These are phyloP conservation scores for Macrocybe sp. DNA, from an alignment of 1,284 basidiomycete species.

Conservation along the genomic window DNA sequence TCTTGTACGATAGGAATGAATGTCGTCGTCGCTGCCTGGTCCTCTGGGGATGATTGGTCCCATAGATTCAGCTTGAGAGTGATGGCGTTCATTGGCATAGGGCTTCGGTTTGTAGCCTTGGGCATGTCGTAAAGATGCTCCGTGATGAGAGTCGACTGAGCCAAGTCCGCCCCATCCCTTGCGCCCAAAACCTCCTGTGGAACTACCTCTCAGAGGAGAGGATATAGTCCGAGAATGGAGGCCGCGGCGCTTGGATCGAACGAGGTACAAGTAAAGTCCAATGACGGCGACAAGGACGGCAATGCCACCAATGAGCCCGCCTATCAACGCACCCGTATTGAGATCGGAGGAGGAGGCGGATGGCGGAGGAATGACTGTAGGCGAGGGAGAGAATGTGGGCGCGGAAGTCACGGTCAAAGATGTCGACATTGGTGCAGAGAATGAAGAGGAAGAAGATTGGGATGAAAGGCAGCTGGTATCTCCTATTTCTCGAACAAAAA, in stretches of 20 bases:
- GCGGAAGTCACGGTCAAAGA: conserved; percentile 8
- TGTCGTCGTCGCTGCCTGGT: conserved; percentile 8
- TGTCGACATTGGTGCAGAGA: conserved; percentile 13
- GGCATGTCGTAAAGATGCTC: conserved; percentile 3
- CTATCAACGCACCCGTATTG: conserved; percentile 36
- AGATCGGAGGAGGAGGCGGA: conserved; percentile 14
- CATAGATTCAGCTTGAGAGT: conserved; percentile 20
- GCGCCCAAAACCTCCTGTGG: neutral
- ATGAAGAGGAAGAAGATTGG: conserved; percentile 11
- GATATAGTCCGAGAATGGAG: conserved; percentile 1
- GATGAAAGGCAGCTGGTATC: conserved; percentile 33
- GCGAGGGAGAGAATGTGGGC: conserved; percentile 14
- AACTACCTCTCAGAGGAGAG: neutral
- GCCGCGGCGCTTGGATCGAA: conserved; percentile 1
- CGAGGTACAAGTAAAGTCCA: conserved; percentile 28
- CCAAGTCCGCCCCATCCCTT: conserved; percentile 28
- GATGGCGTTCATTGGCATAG: conserved; percentile 12
- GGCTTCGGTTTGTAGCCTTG: conserved; percentile 7
- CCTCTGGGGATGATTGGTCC: conserved; percentile 18
- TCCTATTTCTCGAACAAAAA: conserved; percentile 34
- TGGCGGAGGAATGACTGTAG: conserved; percentile 14
- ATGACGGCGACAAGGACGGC: conserved; percentile 24
- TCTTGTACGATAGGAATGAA: conserved; percentile 12
- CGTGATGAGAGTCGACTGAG: conserved; percentile 28
- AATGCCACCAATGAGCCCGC: conserved; percentile 36